Evolutionary conservation across 2,329 filamentous ascomycete species (phyloP), one percentile per base, ranked within the genome.

Genomic region (Colletotrichum sublineola): DNA sequence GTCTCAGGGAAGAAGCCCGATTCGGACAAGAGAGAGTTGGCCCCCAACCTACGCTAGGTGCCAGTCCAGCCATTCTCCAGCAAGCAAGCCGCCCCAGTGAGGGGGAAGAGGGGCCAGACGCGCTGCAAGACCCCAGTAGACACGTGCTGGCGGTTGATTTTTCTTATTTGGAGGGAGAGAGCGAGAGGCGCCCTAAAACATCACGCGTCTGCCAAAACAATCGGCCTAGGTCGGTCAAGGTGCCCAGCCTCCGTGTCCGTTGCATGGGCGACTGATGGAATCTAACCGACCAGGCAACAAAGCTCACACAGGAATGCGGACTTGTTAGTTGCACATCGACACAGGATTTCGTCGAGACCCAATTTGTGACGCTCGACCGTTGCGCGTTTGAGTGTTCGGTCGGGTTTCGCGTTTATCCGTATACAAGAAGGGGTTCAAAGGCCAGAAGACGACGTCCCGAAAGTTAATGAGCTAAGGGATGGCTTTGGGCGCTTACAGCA

Each of bases 191-290:
- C 53, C 53, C 33, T 24, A 11, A 44, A 31, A 20, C 7, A n/a
- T 58, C 12, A 18, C 24, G 29, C 31, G 40, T 20, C 58, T 31
- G 9, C 40, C 29, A 61, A 33, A 33, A 56, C 14, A 36, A 36
- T 14, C 18, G 8, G 11, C 52, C 18, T 18, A n/a, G 15, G 33
- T 36, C 6, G 20, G 18, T 46, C 33, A 7, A 52, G 60, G n/a
- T 14, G 3, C 6, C 61, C 61, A 53, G 46, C 48, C 48, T 52
- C 46, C 36, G 61, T n/a, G 36, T 15, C 56, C 12, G 33, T 53
- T 12, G 36, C 33, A 53, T 24, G 24, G 24, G 61, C 61, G n/a
- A 40, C 61, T 24, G n/a, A 52, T 42, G 36, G 48, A 52, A 62
- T 50, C 20, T 36, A n/a, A 24, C 44, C 15, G 15, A 14, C 31